phyloP scores from a whole-genome alignment of 2,329 filamentous ascomycete genomes.

The Cladophialophora bantiana region DNA sequence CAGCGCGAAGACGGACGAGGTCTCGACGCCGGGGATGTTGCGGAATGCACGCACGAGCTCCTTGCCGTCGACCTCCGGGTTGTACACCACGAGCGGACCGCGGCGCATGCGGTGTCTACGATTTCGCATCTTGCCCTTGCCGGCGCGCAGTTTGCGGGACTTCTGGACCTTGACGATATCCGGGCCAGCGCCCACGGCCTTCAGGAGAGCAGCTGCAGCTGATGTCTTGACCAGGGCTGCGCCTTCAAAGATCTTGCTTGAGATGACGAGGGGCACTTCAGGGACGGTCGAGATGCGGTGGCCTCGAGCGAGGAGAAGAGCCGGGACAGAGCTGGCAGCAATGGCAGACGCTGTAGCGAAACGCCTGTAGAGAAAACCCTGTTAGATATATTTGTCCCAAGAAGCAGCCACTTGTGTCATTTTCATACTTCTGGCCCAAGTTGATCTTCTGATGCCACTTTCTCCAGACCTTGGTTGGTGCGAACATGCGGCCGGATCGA shows the following conservation, averaged over 20 bases:
- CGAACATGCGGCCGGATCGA: conserved; percentile 99
- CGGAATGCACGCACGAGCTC: conserved; percentile 93
- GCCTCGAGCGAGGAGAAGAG: conserved; percentile 94
- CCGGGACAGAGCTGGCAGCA: conserved; percentile 92
- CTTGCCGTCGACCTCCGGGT: conserved; percentile 93
- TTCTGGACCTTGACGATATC: conserved; percentile 96
- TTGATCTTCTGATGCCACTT: conserved; percentile 99
- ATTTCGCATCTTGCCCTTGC: conserved; percentile 98
- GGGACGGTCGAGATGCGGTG: conserved; percentile 92
- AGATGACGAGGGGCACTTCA: conserved; percentile 96
- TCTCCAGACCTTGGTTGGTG: conserved; percentile 99
- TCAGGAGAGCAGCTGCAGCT: conserved; percentile 83
- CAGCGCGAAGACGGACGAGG: conserved; percentile 87
- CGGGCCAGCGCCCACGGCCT: conserved; percentile 85
- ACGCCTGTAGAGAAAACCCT: conserved; percentile 65
- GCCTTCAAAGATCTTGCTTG: conserved; percentile 85
- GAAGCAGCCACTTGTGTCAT: background rate
- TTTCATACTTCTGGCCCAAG: conserved; percentile 87
- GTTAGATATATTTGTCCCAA: conserved; percentile 34
- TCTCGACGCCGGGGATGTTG: conserved; percentile 99
- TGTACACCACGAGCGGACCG: conserved; percentile 96
- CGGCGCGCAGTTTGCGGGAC: conserved; percentile 95
- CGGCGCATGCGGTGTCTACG: conserved; percentile 97
- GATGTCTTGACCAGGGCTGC: conserved; percentile 86
- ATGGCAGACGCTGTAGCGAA: conserved; percentile 98